These are phyloP conservation scores for Candida nanaspora DNA, from an alignment of 805 yeast species.

Conservation along the genomic window DNA sequence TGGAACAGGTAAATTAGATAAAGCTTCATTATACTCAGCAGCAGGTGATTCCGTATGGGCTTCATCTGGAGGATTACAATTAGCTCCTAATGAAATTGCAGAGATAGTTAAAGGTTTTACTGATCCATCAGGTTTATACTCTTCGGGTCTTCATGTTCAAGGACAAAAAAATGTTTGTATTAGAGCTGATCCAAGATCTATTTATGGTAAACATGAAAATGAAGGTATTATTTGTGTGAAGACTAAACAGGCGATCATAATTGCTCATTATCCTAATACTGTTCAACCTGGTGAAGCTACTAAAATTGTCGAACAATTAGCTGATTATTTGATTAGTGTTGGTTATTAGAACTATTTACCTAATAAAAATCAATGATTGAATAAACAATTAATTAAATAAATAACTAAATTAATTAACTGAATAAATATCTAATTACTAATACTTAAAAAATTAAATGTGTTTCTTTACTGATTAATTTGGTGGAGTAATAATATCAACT, in stretches of 20 bases:
- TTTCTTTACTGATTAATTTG: no score
- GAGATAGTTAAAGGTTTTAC: slow-evolving; percentile 75
- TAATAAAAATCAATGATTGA: no score
- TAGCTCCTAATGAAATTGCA: slow-evolving; percentile 63
- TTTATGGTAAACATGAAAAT: slow-evolving; percentile 86
- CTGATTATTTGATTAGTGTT: slow-evolving; percentile 86
- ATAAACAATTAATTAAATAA: no score
- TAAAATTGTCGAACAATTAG: slow-evolving; percentile 88
- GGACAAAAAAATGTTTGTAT: slow-evolving; percentile 84
- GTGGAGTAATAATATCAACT: slow-evolving; percentile 17
- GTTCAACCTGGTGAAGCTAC: slow-evolving; percentile 95
- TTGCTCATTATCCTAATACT: slow-evolving; percentile 92
- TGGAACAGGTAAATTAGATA: slow-evolving; percentile 82
- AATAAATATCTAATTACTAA: no score
- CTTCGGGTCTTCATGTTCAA: slow-evolving; percentile 78
- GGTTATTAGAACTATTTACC: slow-evolving; percentile 74
- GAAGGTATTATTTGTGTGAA: slow-evolving; percentile 88
- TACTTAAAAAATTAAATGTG: no score
- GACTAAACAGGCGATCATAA: slow-evolving; percentile 84
- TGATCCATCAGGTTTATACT: slow-evolving; percentile 72
- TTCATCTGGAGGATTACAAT: slow-evolving; percentile 55
- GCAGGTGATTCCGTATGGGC: slow-evolving; percentile 98
- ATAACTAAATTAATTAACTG: no score
- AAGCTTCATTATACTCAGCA: slow-evolving; percentile 87
- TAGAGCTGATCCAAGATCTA: slow-evolving; percentile 86